These are phyloP conservation scores for Guillardia theta DNA, from an alignment of 78 protist genomes.

Conservation along the genomic window DNA sequence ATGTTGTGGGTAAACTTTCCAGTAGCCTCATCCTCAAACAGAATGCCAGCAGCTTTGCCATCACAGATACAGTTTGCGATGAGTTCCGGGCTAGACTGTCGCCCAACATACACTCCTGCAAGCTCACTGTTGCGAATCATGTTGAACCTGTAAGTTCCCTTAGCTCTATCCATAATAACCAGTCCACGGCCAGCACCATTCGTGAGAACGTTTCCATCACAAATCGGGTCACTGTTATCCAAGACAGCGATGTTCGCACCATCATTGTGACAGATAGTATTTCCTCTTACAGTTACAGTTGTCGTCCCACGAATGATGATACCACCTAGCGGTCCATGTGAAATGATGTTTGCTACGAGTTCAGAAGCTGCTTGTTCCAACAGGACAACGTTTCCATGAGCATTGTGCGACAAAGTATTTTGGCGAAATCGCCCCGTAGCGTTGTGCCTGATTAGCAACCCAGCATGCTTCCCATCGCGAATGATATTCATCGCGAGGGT, in stretches of 20 bases:
- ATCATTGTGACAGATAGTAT: slow-evolving; percentile 15
- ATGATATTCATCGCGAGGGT: neutral
- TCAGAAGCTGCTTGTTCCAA: neutral
- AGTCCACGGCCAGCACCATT: neutral
- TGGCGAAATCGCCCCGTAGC: slow-evolving; percentile 7
- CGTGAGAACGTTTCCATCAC: neutral
- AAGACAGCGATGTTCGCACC: slow-evolving; percentile 24
- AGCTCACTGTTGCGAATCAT: slow-evolving; percentile 8
- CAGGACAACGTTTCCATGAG: neutral
- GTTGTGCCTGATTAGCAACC: neutral
- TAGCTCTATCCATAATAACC: neutral
- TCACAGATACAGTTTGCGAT: neutral
- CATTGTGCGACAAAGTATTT: neutral
- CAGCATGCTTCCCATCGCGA: slow-evolving; percentile 12
- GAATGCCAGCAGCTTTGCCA: slow-evolving; percentile 22
- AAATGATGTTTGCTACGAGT: neutral
- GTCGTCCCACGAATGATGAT: neutral
- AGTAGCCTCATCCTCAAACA: neutral
- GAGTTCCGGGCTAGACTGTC: neutral
- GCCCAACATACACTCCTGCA: neutral
- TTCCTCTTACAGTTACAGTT: neutral
- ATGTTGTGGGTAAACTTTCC: neutral
- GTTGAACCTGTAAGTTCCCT: neutral
- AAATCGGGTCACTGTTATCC: neutral
- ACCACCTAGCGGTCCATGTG: neutral